Conservation (phyloP, 2,329 filamentous ascomycete species). For the Trichoderma breve region DNA sequence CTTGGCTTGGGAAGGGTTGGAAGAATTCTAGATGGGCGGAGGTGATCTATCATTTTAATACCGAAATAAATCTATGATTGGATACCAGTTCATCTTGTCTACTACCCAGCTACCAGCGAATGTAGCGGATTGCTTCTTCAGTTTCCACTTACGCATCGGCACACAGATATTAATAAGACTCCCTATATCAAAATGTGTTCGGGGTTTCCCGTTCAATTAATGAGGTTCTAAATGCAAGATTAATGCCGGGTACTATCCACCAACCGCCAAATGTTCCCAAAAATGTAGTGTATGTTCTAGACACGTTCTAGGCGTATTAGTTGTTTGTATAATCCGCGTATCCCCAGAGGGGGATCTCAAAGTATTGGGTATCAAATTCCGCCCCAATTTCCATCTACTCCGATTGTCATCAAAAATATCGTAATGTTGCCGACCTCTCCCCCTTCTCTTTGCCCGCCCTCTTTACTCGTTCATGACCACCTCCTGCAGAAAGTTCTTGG, state of each 20-base stretch:
- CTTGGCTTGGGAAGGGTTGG: not conserved
- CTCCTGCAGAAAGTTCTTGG: constrained; percentile 69
- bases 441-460: not conserved
- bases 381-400: not conserved
- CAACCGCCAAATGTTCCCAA: not conserved
- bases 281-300: not conserved
- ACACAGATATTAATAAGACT: not conserved
- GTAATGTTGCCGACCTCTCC: not conserved
- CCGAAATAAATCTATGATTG: not conserved
- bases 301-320: constrained; percentile 9
- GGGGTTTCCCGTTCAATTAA: not conserved
- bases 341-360: not conserved
- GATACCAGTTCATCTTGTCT: not conserved
- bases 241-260: not conserved
- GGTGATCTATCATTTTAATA: not conserved
- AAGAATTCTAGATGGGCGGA: not conserved
- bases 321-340: not conserved
- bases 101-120: not conserved
- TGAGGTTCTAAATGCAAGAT: not conserved
- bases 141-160: not conserved
- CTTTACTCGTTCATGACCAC: constrained; percentile 36
- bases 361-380: constrained; percentile 18
- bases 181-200: not conserved
- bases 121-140: not conserved
- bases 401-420: constrained; percentile 4